Evolutionary conservation across 768 basidiomycete species (phyloP), one percentile per base, ranked within the genome.

Genomic region (Auricularia heimuer): DNA sequence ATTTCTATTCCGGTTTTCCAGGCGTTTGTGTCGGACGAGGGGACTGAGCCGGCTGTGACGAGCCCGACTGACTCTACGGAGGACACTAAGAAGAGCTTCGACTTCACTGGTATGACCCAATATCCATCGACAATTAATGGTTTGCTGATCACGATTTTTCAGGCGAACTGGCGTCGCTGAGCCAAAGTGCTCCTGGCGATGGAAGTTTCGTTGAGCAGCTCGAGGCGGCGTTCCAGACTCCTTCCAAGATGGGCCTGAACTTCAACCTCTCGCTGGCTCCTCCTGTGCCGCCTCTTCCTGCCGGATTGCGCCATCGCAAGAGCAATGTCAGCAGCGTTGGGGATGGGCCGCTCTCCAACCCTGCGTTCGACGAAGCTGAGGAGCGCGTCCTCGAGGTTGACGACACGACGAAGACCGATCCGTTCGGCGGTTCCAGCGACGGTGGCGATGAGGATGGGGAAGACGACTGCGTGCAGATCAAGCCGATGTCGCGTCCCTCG

Each of bases 141-240:
- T n/a, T n/a, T 60, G 18, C 56, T 60, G 0, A 60, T 54, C 4
- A 1, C 24, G 56, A 3, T 29, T 33, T 33, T 60, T 60, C 34
- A 33, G 88, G 86, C 45, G 91, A 92, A 72, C 74, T 92, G 63
- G 76, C 81, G 73, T 85, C 77, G 69, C 78, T 92, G 61, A 86
- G 87, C 63, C 85, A 89, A 68, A 86, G 84, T 4, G 87, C 87
- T 39, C 88, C 85, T 1, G 85, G 90, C 70, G 77, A 89, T 10
- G 78, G 74, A 12, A 92, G 90, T 73, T 93, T 93, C 70, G 86
- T 92, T 3, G 89, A 91, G 73, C 86, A 93, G 74, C 76, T 92
- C 29, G 90, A 92, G 76, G 85, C 79, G 62, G 89, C 90, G 1
- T 92, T 92, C 78, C 80, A 83, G 67, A 89, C 89, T 0, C 89